Percentiles rank a stretch among this genome's conserved stretches.
Conservation (phyloP, 2,329 filamentous ascomycete species). For the Fusarium devonianum region DNA sequence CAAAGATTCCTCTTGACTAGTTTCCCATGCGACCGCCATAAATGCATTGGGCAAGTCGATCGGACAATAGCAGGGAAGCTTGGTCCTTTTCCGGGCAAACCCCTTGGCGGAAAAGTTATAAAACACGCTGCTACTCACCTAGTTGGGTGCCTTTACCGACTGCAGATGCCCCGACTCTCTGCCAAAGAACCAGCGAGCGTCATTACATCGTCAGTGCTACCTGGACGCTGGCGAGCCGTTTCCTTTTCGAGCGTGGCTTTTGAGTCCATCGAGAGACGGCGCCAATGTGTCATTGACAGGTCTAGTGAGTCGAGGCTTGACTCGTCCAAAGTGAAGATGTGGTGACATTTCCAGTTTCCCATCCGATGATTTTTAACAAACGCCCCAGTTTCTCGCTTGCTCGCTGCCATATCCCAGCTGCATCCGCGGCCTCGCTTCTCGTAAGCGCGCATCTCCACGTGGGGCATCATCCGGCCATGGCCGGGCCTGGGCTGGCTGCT, state of each 20-base stretch:
- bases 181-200: slow-evolving; percentile 6
- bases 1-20: too few species aligned
- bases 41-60: slow-evolving; percentile 30
- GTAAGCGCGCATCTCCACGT: slow-evolving; percentile 40
- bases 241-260: background rate
- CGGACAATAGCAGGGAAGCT: slow-evolving; percentile 19
- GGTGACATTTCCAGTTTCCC: slow-evolving; percentile 2
- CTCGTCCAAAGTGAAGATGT: slow-evolving; percentile 29
- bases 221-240: slow-evolving; percentile 10
- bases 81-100: slow-evolving; percentile 1
- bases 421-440: slow-evolving; percentile 23
- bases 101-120: slow-evolving; percentile 5
- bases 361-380: too few species aligned
- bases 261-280: background rate
- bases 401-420: slow-evolving; percentile 16
- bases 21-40: slow-evolving; percentile 8
- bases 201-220: slow-evolving; percentile 35
- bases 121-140: slow-evolving; percentile 10
- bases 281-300: slow-evolving; percentile 24
- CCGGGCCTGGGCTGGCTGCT: slow-evolving; percentile 21
- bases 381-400: slow-evolving; percentile 4
- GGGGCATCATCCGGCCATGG: slow-evolving; percentile 38
- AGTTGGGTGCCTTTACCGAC: too few species aligned
- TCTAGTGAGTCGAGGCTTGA: slow-evolving; percentile 1
- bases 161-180: too few species aligned